Evolutionary conservation across 768 basidiomycete genomes (phyloP).

Genomic region (Leccinum barrowsii): DNA sequence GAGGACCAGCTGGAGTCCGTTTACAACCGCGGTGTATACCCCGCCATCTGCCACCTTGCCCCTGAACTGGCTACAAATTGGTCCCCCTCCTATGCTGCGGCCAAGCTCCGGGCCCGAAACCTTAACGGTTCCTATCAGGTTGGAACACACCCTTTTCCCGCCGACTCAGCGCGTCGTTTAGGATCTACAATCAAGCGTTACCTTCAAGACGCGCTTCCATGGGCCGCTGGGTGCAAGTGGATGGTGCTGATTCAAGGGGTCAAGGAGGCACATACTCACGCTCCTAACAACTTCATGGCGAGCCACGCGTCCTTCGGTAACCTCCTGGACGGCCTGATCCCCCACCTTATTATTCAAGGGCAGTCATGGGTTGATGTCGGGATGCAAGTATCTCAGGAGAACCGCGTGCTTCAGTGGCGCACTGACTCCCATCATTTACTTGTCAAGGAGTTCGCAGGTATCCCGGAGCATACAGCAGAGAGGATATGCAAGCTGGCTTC

Average conservation of each 20-base stretch:
- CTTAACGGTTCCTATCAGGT: constrained; percentile 1
- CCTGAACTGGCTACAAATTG: constrained; percentile 4
- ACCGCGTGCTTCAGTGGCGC: constrained; percentile 6
- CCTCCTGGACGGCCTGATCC: not conserved
- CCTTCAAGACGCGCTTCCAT: not conserved
- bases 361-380: constrained; percentile 7
- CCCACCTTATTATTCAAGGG: not conserved
- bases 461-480: not conserved
- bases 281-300: not conserved
- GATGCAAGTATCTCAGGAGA: constrained; percentile 1
- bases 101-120: not conserved
- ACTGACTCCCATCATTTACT: constrained; percentile 2
- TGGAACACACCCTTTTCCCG: not conserved
- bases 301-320: not conserved
- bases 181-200: not conserved
- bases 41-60: not conserved
- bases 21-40: not conserved
- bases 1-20: not conserved
- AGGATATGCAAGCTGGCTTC: not conserved
- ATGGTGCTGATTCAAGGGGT: constrained; percentile 8
- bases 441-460: not conserved
- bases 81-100: not conserved
- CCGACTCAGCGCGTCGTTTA: not conserved
- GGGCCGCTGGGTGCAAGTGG: constrained; percentile 1
- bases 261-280: constrained; percentile 4